phyloP scores from a whole-genome alignment of 345 rosid genomes.

The Eucalyptus curtisii region DNA sequence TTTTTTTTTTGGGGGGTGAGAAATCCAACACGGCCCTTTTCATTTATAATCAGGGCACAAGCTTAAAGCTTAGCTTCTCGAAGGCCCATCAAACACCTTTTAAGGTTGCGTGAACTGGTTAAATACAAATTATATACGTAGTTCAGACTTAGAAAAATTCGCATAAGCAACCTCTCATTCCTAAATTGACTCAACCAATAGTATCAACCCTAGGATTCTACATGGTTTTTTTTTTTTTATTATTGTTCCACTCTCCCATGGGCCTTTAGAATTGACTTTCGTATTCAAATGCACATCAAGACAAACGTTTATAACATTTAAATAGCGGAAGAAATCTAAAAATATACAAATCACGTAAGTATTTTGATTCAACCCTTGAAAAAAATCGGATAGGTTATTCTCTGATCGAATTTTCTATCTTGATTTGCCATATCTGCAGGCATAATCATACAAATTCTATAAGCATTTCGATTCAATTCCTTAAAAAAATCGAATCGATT shows the following conservation, averaged over 20 bases:
- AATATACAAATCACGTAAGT: fast-evolving
- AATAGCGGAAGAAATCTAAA: not conserved
- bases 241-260: not conserved
- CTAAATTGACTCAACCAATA: not conserved
- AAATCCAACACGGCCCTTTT: not conserved
- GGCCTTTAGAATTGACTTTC: not conserved
- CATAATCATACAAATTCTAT: not conserved
- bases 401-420: not conserved
- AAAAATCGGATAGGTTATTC: fast-evolving
- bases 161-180: not conserved
- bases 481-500: no score
- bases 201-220: not conserved
- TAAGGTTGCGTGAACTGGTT: not conserved
- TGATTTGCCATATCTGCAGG: fast-evolving
- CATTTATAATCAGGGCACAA: not conserved
- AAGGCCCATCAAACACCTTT: not conserved
- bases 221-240: fast-evolving
- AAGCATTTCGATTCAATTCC: not conserved
- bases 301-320: not conserved
- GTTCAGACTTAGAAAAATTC: not conserved
- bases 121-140: not conserved
- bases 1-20: fast-evolving
- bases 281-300: not conserved
- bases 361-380: not conserved
- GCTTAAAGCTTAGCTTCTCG: not conserved